phyloP scores from a whole-genome alignment of 2,329 filamentous ascomycete species.

The Volutella citrinella region DNA sequence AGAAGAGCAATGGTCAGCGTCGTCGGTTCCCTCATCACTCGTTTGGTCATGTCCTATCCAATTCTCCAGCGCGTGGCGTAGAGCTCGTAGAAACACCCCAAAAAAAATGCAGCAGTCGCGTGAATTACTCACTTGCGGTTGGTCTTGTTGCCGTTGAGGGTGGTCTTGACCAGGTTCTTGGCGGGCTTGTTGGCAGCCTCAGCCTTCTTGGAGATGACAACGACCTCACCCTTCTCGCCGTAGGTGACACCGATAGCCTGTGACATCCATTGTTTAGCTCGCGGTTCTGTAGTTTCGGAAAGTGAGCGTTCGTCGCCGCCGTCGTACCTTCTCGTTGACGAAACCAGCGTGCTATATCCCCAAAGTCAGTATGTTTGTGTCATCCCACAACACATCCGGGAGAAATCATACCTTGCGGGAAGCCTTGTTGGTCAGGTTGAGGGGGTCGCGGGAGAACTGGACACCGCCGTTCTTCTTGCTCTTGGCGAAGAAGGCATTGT shows the following conservation, averaged over 20 bases:
- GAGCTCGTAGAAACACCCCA: too few species aligned
- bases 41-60: too few species aligned
- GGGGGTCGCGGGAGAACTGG: conserved; percentile 89
- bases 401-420: conserved; percentile 72
- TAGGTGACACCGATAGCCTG: conserved; percentile 80
- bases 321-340: conserved; percentile 83
- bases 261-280: conserved; percentile 22
- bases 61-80: too few species aligned
- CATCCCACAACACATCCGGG: neutral
- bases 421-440: conserved; percentile 92
- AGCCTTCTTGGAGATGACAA: conserved; percentile 81
- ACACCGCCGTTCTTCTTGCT: conserved; percentile 74
- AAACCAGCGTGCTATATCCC: conserved; percentile 76
- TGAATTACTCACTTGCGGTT: conserved; percentile 65
- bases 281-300: conserved; percentile 13
- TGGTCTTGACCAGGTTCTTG: conserved; percentile 60
- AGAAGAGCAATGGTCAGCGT: conserved; percentile 22
- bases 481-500: conserved; percentile 93
- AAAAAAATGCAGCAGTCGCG: too few species aligned
- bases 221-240: conserved; percentile 75
- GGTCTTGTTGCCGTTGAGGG: conserved; percentile 69
- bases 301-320: conserved; percentile 8
- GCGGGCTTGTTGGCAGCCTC: conserved; percentile 71
- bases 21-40: neutral
- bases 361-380: conserved; percentile 35